Evolutionary conservation across 352 stramenopile genomes (phyloP), one percentile per base, ranked within the genome.

Genomic region (Phytopythium chamaehyphon): DNA sequence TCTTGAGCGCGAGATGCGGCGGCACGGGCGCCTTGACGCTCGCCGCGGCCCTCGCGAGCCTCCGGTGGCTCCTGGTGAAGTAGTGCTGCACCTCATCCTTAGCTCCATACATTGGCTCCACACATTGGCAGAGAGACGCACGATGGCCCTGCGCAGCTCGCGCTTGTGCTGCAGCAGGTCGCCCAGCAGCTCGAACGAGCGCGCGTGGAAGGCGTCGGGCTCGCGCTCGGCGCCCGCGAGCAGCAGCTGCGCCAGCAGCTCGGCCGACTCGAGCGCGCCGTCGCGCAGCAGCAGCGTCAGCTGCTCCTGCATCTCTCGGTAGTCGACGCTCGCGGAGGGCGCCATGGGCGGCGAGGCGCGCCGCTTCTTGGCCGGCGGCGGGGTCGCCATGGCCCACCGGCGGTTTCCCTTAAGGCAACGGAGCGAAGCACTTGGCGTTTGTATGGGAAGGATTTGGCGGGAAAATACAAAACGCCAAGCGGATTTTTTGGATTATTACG

Each of bases 131-230:
- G 12, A 26, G 21, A 16, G 40, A 61, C 73, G 56, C 53, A 93
- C 83, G 59, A 91, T 79, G 14, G 83, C 83, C 44, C 80, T 80
- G 38, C 83, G 83, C 57, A 69, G 81, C 52, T 93, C 83, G 40
- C 66, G 65, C 46, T 84, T 89, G 33, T 54, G 55, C n/a, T 78
- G 39, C 46, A 93, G 67, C 53, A 89, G 57, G 54, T 93, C 83
- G 19, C 64, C 83, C 66, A 86, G 85, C 18, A 90, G 62, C 12
- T 59, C 53, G 40, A 75, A 67, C 16, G 62, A 83, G 28, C 76
- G 77, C 45, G 68, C 71, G 49, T 90, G 80, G 55, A 90, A 90
- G 8, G 43, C 50, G 12, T 60, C 54, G 54, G 35, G 18, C 14
- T n/a, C 16, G 26, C 38, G 3, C 19, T 69, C 61, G 19, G 80